phyloP scores from a whole-genome alignment of 192 early-diverging fungal genomes.

The Gorgonomyces haynaldii region DNA sequence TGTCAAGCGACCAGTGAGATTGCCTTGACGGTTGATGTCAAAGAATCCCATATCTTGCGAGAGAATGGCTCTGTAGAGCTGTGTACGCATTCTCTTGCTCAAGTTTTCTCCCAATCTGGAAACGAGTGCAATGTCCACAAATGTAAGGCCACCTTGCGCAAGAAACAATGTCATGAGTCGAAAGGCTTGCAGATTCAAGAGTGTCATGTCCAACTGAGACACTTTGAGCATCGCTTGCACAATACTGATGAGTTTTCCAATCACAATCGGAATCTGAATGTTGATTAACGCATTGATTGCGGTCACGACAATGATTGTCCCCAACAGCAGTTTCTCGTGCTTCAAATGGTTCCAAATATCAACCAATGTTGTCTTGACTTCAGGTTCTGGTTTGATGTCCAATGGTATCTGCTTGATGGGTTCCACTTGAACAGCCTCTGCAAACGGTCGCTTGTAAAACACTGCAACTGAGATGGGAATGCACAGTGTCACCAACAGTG shows the following conservation, averaged over 20 bases:
- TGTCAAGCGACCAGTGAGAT: constrained; percentile 16
- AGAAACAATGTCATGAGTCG: not conserved
- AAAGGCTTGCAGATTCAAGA: constrained; percentile 12
- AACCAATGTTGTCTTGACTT: too few species aligned
- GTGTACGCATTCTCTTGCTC: constrained; percentile 7
- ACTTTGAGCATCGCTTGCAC: constrained; percentile 15
- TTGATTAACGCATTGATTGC: constrained; percentile 23
- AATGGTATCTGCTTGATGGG: too few species aligned
- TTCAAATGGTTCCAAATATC: too few species aligned
- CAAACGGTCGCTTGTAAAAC: too few species aligned
- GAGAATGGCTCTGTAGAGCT: constrained; percentile 16
- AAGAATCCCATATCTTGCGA: constrained; percentile 29
- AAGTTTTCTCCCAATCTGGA: constrained; percentile 21
- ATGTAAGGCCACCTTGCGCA: constrained; percentile 18
- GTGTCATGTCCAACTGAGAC: constrained; percentile 3
- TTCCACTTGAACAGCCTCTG: too few species aligned
- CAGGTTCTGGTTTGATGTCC: too few species aligned
- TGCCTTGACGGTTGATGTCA: constrained; percentile 19
- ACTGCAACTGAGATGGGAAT: too few species aligned
- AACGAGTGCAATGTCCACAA: constrained; percentile 24
- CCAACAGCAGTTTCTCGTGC: too few species aligned
- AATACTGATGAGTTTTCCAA: constrained; percentile 22
- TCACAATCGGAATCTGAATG: constrained; percentile 20
- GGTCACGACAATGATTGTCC: too few species aligned
- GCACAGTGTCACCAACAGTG: too few species aligned